A percentile compares a stretch with the other conserved stretches of the same genome.
Evolutionary conservation across 2,329 filamentous ascomycete genomes (phyloP).

Genomic region (Myriosclerotinia curreyana): DNA sequence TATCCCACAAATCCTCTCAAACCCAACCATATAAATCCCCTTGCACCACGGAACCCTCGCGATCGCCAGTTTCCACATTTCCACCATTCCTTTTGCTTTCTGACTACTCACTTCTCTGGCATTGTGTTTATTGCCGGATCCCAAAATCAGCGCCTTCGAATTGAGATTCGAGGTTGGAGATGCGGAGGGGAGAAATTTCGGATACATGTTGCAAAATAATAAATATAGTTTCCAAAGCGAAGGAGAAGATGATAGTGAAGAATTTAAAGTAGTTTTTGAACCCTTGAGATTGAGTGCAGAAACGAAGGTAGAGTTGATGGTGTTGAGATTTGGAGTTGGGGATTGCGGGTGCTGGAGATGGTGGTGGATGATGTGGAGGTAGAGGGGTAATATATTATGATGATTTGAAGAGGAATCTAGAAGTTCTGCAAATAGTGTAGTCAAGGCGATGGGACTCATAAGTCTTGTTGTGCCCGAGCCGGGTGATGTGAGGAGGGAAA

Average conservation of each 20-base stretch:
- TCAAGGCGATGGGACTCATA: constrained; percentile 2
- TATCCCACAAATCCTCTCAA: constrained; percentile 42
- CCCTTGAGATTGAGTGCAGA: constrained; percentile 3
- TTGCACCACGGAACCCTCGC: constrained; percentile 62
- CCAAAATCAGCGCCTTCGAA: neutral
- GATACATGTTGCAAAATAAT: constrained; percentile 46
- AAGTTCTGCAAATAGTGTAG: constrained; percentile 5
- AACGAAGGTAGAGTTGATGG: neutral
- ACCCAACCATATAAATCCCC: constrained; percentile 55
- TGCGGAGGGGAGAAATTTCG: constrained; percentile 36
- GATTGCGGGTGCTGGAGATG: constrained; percentile 33
- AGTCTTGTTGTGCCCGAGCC: constrained; percentile 2
- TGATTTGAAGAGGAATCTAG: constrained; percentile 25
- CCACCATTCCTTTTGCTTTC: constrained; percentile 38
- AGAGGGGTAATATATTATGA: constrained; percentile 46
- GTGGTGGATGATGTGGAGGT: constrained; percentile 47
- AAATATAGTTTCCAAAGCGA: constrained; percentile 53
- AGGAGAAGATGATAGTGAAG: constrained; percentile 40
- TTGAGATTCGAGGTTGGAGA: neutral
- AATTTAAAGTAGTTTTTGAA: constrained; percentile 43
- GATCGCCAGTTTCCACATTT: constrained; percentile 55
- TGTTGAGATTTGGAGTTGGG: neutral
- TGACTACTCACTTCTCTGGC: neutral
- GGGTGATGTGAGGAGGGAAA: constrained; percentile 59
- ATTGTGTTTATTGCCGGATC: neutral